Base-by-base conservation (phyloP, 257 asterid species). In the Perilla frutescens region DNA sequence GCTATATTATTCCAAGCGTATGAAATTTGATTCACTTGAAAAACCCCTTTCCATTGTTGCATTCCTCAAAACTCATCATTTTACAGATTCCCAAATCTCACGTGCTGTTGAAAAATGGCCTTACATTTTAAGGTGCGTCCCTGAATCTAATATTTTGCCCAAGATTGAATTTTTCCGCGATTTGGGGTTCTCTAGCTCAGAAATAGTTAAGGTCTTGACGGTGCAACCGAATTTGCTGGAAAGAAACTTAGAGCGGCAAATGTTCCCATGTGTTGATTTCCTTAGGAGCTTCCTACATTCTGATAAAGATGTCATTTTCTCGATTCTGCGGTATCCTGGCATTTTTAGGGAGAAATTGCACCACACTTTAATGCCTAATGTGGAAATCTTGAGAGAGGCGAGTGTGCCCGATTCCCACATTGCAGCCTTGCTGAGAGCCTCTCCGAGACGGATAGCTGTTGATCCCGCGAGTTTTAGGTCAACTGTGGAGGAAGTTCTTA, bases 161-260 rank as follows among this genome's bases (percentile, higher is more conserved):
- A 84, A 84, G 81, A 29, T 81, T 50, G 63, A 75, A 11, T 78
- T 64, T 64, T 71, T 75, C 61, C 56, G 10, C 20, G 43, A 61
- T 53, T 36, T 63, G 45, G 86, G 88, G 3, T 7, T 78, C 34
- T 70, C 82, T 2, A 48, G 15, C n/a, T 39, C 59, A 4, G 76
- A 72, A 10, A 4, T 76, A 2, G 59, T 60, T 43, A 57, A 48
- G 56, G 59, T 81, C 8, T 4, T 84, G 29, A 54, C 50, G 10
- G 0, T 29, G 20, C 48, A 29, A 2, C 73, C 81, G 5, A 0
- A 5, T 13, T 29, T 77, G 44, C 51, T 83, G n/a, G 49, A 3
- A 7, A 67, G 62, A 32, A 81, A 81, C 51, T 59, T 78, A 72
- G 73, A 80, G 9, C 48, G 41, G 5, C 65, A 70, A 14, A 39